A percentile compares a stretch with the other conserved stretches of the same genome.
Conservation (phyloP, 371 early-diverging fungal genomes). For the Apophysomyces elegans region DNA sequence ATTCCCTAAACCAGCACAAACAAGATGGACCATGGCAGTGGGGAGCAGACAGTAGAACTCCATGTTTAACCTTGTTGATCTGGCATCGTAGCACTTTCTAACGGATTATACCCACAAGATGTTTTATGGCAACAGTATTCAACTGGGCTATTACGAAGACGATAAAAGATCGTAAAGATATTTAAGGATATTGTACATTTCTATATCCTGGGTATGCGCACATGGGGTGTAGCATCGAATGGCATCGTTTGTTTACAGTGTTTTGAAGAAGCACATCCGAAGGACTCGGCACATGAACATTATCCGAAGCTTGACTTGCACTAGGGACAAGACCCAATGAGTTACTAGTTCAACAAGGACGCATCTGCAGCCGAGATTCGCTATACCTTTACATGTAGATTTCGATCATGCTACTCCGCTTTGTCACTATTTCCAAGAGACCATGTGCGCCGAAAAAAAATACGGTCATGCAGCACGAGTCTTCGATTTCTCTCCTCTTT, state of each 20-base stretch:
- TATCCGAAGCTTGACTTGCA: background rate
- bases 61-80: too few relatives aligned
- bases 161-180: too few relatives aligned
- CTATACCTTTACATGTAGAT: too few relatives aligned
- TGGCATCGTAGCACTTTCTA: too few relatives aligned
- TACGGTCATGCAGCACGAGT: conserved; percentile 12
- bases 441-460: conserved; percentile 3
- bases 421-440: background rate
- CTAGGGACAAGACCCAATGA: background rate
- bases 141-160: too few relatives aligned
- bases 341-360: background rate
- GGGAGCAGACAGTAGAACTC: too few relatives aligned
- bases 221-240: background rate
- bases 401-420: conserved; percentile 1
- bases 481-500: conserved; percentile 9
- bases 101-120: too few relatives aligned
- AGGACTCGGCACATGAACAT: background rate
- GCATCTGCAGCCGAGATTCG: background rate
- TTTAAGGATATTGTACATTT: too few relatives aligned
- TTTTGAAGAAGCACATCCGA: conserved; percentile 1
- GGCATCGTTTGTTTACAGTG: background rate
- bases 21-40: too few relatives aligned
- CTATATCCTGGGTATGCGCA: too few relatives aligned
- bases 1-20: too few relatives aligned
- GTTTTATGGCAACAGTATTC: too few relatives aligned